phyloP scores from a whole-genome alignment of 1,284 basidiomycete genomes.

The Ustilago crameri region DNA sequence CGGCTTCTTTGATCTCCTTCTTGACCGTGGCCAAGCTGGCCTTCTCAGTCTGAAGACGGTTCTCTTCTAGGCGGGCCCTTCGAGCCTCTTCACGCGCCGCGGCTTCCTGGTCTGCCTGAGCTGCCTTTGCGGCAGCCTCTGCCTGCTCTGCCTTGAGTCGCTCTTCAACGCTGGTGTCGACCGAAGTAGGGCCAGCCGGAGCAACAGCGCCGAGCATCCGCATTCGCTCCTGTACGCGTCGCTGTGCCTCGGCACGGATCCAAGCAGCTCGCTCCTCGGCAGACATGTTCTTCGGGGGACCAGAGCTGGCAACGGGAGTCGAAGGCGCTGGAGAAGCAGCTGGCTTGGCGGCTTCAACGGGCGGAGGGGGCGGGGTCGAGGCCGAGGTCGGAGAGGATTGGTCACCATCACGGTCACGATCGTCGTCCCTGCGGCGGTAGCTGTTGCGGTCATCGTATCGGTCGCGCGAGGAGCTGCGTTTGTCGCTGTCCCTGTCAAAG shows the following conservation, averaged over 20 bases:
- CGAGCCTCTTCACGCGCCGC: conserved; percentile 64
- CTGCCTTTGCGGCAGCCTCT: conserved; percentile 61
- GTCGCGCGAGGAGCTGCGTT: conserved; percentile 64
- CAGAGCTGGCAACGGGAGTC: conserved; percentile 71
- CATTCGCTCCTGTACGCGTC: conserved; percentile 86
- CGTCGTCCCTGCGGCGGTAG: conserved; percentile 29
- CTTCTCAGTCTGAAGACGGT: conserved; percentile 53
- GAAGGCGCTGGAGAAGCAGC: conserved; percentile 68
- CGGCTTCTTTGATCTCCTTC: conserved; percentile 52
- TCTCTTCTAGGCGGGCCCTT: conserved; percentile 62
- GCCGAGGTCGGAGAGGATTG: conserved; percentile 68
- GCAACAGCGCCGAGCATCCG: conserved; percentile 80
- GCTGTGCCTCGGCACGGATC: conserved; percentile 83
- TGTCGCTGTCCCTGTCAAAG: conserved; percentile 61
- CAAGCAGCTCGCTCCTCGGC: conserved; percentile 84
- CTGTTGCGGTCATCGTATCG: conserved; percentile 68
- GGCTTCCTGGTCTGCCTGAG: conserved; percentile 65
- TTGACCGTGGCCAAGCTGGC: conserved; percentile 52
- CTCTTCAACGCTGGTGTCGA: conserved; percentile 63
- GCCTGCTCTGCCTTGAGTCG: conserved; percentile 61
- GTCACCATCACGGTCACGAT: conserved; percentile 68
- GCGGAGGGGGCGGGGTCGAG: conserved; percentile 67
- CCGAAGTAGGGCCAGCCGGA: conserved; percentile 64
- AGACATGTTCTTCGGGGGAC: conserved; percentile 81
- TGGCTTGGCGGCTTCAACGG: conserved; percentile 54